A percentile compares a stretch with the other conserved stretches of the same genome.
Conservation (phyloP, 441 rosid genomes). For the Euphorbia celastroides region DNA sequence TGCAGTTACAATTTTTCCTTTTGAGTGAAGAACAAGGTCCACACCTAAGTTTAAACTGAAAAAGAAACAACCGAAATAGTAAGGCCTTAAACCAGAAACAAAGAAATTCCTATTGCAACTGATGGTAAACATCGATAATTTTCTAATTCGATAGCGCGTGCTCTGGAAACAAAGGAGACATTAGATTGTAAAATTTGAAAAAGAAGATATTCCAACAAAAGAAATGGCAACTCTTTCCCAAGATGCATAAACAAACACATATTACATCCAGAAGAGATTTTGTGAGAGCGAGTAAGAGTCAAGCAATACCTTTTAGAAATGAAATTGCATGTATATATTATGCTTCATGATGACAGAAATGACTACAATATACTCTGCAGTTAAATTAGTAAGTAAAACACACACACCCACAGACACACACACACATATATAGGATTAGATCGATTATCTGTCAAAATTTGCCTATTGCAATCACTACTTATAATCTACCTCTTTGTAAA, state of each 20-base stretch:
- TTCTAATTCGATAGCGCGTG: not conserved
- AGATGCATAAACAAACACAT: not conserved
- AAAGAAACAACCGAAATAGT: slow-evolving; percentile 1
- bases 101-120: not conserved
- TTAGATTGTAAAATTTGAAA: not conserved
- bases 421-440: too few species aligned
- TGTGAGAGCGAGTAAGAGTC: not conserved
- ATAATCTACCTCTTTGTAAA: too few species aligned
- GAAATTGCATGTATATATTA: not conserved
- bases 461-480: too few species aligned
- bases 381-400: not conserved
- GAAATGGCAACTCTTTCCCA: not conserved
- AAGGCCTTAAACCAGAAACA: not conserved
- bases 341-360: not conserved
- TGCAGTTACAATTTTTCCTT: slow-evolving; percentile 69
- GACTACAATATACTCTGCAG: not conserved
- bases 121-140: not conserved
- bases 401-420: too few species aligned
- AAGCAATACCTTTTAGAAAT: not conserved
- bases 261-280: too few species aligned
- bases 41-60: slow-evolving; percentile 80
- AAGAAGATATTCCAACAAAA: not conserved
- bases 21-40: slow-evolving; percentile 54
- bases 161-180: not conserved
- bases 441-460: too few species aligned